Base-by-base conservation (phyloP, 2,329 filamentous ascomycete genomes). In the Neofusicoccum ribis region DNA sequence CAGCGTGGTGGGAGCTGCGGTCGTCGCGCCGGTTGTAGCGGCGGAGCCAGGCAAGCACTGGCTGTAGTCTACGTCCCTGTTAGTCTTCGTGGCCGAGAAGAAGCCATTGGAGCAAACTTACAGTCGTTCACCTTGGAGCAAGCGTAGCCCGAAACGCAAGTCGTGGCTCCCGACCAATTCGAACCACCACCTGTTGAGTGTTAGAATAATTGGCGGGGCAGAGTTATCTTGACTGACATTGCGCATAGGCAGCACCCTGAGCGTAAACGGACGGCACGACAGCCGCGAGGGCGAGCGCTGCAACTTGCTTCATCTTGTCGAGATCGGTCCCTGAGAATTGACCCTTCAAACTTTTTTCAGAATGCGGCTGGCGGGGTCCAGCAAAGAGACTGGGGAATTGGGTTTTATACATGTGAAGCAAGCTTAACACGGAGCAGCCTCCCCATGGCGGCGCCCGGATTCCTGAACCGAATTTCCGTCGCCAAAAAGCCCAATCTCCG, bases 1-100 rank as follows among this genome's bases (percentile, higher is more conserved):
- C 6, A 68, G 67, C 15, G 69, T 68, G 9, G 73, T 68, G n/a
- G 58, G 12, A 61, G 58, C 17, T 27, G 58, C n/a, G 67, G 65
- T 37, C n/a, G 51, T 41, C 12, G 23, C 23, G 3, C 23, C 23
- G 23, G 23, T 23, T 23, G 23, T 23, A 23, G 23, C 23, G 23
- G 23, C 23, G 23, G 23, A 23, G 23, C 23, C 23, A 23, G 23
- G 23, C 23, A 23, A 23, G 3, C 23, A 23, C 23, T 23, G 23
- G 23, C 23, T 23, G 3, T 23, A 23, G 23, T 23, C 23, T 23
- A 23, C 23, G 3, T 23, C 23, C 23, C 23, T 23, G 23, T 23
- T 3, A 23, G 23, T 23, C 23, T 23, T 23, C 23, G 3, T 23
- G 23, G 0, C 23, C 23, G 23, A 1, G 1, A 23, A 23, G 23